Base-by-base conservation (phyloP, 495 filamentous ascomycete genomes). In the Podospora didyma region DNA sequence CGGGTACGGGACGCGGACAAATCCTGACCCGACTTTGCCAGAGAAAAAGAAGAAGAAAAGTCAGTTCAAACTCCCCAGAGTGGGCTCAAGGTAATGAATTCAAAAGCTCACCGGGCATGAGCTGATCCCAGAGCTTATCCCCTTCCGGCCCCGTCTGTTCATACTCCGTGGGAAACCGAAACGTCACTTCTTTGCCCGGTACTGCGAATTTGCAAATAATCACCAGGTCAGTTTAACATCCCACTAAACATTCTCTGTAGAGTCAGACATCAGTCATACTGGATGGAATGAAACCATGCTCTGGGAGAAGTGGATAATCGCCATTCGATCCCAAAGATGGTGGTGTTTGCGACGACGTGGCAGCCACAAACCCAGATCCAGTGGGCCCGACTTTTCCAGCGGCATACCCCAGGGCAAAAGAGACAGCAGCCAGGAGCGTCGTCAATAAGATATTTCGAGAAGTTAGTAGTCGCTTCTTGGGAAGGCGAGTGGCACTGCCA, bases 31-130 rank as follows among this genome's bases (percentile, higher is more conserved):
- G n/a, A n/a, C n/a, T 37, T 37, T 37, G 0, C 24, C 7, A 9
- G 26, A 2, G 19, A 19, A 23, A 44, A 37, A 7, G 49, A 37
- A n/a, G n/a, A n/a, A n/a, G n/a, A n/a, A n/a, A n/a, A n/a, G n/a
- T n/a, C n/a, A n/a, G n/a, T n/a, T n/a, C n/a, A n/a, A n/a, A n/a
- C n/a, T n/a, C n/a, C n/a, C n/a, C n/a, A n/a, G n/a, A n/a, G n/a
- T n/a, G n/a, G n/a, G n/a, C n/a, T n/a, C n/a, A n/a, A n/a, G n/a
- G n/a, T n/a, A n/a, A n/a, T n/a, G n/a, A n/a, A n/a, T n/a, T n/a
- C n/a, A n/a, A 39, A 16, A 5, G 49, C 62, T 42, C 48, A 65
- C 67, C n/a, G 14, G 67, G 64, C 64, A 67, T 67, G 31, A 67
- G 34, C 12, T 62, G 55, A 44, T 67, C 53, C 67, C 67, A 69